phyloP scores from a whole-genome alignment of 2,329 filamentous ascomycete species.

The Penicillium digitatum region DNA sequence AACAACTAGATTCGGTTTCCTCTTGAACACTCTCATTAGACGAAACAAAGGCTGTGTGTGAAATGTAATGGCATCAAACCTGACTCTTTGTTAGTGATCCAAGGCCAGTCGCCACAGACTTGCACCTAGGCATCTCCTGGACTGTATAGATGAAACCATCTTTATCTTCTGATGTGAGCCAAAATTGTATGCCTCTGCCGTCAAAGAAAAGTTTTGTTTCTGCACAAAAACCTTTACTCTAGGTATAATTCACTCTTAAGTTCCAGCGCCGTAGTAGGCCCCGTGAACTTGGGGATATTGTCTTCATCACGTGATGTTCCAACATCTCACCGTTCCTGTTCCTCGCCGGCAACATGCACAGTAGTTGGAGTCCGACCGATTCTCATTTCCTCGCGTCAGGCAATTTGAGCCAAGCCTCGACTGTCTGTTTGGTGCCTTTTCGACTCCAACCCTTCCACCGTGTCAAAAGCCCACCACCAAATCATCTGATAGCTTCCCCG shows the following conservation, averaged over 20 bases:
- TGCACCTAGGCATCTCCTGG: background rate
- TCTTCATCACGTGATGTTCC: constrained; percentile 15
- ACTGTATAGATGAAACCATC: background rate
- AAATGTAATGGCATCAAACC: no score
- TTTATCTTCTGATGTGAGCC: background rate
- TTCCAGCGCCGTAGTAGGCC: background rate
- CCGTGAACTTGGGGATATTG: background rate
- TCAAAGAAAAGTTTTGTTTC: background rate
- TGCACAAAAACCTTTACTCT: background rate
- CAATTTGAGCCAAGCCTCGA: constrained; percentile 2
- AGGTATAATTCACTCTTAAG: background rate
- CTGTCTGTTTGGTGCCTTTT: background rate
- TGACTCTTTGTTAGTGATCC: background rate
- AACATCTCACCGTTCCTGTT: constrained; percentile 11
- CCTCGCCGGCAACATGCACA: constrained; percentile 5
- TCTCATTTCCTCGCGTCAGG: constrained; percentile 8
- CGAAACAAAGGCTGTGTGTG: background rate
- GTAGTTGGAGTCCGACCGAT: constrained; percentile 1
- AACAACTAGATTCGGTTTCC: background rate
- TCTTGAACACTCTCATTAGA: background rate
- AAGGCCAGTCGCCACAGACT: background rate
- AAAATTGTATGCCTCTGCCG: background rate
- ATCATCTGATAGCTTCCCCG: constrained; percentile 31
- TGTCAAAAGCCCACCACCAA: background rate
- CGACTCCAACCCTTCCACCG: background rate